phyloP scores from a whole-genome alignment of 306 rosid species.

The Glycyrrhiza uralensis region DNA sequence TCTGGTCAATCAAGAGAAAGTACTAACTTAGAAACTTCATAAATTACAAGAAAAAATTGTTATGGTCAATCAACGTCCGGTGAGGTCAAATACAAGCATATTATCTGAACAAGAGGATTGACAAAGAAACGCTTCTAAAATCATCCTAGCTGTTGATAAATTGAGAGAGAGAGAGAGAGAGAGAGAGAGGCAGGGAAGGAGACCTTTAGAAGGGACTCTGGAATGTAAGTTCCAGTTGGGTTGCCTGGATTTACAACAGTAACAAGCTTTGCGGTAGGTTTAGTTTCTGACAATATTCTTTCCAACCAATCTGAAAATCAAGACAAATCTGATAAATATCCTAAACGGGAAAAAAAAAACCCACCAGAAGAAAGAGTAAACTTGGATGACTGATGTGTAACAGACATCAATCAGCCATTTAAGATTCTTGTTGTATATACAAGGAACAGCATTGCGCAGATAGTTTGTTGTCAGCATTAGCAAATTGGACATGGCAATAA shows the following conservation, averaged over 20 bases:
- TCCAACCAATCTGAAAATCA: constrained; percentile 88
- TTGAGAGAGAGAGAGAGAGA: constrained; percentile 20
- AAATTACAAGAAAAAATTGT: neutral
- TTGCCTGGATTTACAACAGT: constrained; percentile 95
- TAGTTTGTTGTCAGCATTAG: no score
- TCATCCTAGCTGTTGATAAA: no score
- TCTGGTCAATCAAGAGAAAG: constrained; percentile 47
- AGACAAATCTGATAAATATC: constrained; percentile 10
- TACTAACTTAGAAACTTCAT: constrained; percentile 25
- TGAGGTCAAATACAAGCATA: neutral
- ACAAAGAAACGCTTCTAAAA: no score
- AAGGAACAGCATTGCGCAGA: neutral
- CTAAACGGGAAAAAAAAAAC: neutral
- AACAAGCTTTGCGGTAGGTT: constrained; percentile 91
- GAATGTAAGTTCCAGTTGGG: constrained; percentile 89
- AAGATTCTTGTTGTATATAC: neutral
- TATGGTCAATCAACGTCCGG: neutral
- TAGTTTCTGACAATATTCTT: constrained; percentile 56
- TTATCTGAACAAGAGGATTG: neutral
- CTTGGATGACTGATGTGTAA: neutral
- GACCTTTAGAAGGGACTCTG: constrained; percentile 83
- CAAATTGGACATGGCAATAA: no score
- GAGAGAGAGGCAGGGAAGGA: no score
- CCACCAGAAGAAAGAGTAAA: constrained; percentile 5
- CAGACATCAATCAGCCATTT: neutral